Conservation (phyloP, 202 grass and related monocot genomes). For the Panicum hallii region DNA sequence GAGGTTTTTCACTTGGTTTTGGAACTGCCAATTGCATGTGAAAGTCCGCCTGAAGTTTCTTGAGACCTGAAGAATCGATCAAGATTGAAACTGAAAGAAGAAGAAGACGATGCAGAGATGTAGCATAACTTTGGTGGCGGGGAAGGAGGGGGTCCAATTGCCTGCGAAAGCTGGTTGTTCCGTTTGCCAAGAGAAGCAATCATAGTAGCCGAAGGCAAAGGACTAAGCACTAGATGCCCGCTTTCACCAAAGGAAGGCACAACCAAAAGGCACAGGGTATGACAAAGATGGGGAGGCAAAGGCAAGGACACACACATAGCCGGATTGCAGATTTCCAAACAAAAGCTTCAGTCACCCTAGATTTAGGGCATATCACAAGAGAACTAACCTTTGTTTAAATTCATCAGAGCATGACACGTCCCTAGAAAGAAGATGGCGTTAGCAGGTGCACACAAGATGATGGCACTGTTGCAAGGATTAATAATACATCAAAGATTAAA, state of each 20-base stretch:
- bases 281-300: constrained; percentile 37
- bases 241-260: constrained; percentile 66
- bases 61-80: not conserved
- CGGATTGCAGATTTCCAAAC: constrained; percentile 29
- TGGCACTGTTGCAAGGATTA: not conserved
- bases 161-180: constrained; percentile 42
- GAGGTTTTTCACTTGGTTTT: not conserved
- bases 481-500: not conserved
- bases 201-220: constrained; percentile 32
- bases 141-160: constrained; percentile 28
- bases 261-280: constrained; percentile 43
- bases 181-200: constrained; percentile 45
- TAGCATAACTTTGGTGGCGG: constrained; percentile 29
- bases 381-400: not conserved
- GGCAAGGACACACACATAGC: not conserved
- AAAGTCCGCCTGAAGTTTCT: not conserved
- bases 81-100: not conserved
- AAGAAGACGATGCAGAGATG: not conserved
- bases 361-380: not conserved
- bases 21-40: not conserved
- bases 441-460: not conserved
- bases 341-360: constrained; percentile 9
- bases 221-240: constrained; percentile 55
- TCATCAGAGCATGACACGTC: not conserved
- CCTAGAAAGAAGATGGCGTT: not conserved